phyloP scores from a whole-genome alignment of 371 early-diverging fungal species.

The Haplosporangium sp. region DNA sequence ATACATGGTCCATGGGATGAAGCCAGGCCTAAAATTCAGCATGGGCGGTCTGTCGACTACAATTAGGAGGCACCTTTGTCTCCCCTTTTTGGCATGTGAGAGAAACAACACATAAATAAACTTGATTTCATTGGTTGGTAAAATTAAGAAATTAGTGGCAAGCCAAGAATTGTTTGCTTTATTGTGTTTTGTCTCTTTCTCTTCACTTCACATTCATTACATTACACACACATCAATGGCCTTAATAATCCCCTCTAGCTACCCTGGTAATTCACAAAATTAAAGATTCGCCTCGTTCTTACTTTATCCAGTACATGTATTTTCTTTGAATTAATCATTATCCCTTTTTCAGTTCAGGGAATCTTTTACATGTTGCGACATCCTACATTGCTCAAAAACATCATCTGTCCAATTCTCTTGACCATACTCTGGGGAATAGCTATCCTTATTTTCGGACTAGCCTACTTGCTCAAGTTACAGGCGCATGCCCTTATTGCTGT shows the following conservation, averaged over 20 bases:
- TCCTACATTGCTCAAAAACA: constrained; percentile 56
- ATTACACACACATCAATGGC: neutral
- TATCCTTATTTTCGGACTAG: constrained; percentile 39
- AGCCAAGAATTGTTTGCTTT: neutral
- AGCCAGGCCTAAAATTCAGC: constrained; percentile 80
- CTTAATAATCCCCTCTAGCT: constrained; percentile 60
- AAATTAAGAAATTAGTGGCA: neutral
- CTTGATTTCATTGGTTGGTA: neutral
- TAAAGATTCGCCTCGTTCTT: neutral
- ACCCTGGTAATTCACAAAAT: constrained; percentile 50
- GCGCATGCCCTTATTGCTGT: constrained; percentile 66
- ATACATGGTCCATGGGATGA: constrained; percentile 98
- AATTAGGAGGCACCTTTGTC: constrained; percentile 13
- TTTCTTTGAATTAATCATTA: neutral
- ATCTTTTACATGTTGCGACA: constrained; percentile 62
- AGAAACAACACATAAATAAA: neutral
- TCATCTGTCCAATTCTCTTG: constrained; percentile 44
- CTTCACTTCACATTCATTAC: neutral
- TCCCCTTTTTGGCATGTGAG: too few species aligned
- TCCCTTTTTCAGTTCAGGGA: constrained; percentile 48
- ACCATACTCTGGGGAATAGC: constrained; percentile 46
- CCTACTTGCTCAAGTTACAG: constrained; percentile 58
- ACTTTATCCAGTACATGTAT: neutral
- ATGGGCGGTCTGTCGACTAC: constrained; percentile 55
- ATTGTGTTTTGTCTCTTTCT: neutral